These are phyloP conservation scores for Plasmodium berghei DNA, from an alignment of 169 alveolate genomes.

Conservation along the genomic window DNA sequence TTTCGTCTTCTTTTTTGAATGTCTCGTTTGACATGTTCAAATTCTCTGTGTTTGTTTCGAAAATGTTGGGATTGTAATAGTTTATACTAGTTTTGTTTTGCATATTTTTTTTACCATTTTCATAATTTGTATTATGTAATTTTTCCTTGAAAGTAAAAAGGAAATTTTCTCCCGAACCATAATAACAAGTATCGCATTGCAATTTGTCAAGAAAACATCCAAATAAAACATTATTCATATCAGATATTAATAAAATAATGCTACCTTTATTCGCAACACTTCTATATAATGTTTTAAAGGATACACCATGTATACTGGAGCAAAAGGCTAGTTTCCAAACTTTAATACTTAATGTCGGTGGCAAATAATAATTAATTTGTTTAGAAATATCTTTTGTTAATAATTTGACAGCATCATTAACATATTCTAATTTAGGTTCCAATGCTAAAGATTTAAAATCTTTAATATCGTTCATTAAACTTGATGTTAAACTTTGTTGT, in stretches of 20 bases:
- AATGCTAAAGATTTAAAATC: conserved; percentile 33
- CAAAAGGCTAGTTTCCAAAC: conserved; percentile 84
- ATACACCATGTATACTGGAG: conserved; percentile 83
- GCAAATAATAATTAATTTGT: conserved; percentile 79
- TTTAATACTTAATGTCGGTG: conserved; percentile 84
- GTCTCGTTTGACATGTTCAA: not conserved
- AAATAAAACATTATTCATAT: conserved; percentile 86
- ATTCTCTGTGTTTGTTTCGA: not conserved
- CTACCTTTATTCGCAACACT: conserved; percentile 84
- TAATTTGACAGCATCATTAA: conserved; percentile 62
- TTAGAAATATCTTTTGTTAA: conserved; percentile 79
- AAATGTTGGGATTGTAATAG: not conserved
- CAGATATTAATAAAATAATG: conserved; percentile 87
- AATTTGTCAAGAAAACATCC: conserved; percentile 89
- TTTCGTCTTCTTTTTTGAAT: not conserved
- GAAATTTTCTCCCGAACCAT: conserved; percentile 91
- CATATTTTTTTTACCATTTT: not conserved
- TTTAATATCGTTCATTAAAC: conserved; percentile 24
- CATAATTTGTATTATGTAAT: not conserved
- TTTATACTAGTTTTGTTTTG: not conserved
- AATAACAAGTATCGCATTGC: conserved; percentile 82
- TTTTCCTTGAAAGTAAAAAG: conserved; percentile 82
- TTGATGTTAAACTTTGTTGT: not conserved
- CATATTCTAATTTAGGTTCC: conserved; percentile 52
- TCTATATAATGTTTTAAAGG: conserved; percentile 86